Percentiles rank a stretch among this genome's conserved stretches.
phyloP scores from a whole-genome alignment of 2,329 filamentous ascomycete genomes.

The Parafenestella ontariensis region DNA sequence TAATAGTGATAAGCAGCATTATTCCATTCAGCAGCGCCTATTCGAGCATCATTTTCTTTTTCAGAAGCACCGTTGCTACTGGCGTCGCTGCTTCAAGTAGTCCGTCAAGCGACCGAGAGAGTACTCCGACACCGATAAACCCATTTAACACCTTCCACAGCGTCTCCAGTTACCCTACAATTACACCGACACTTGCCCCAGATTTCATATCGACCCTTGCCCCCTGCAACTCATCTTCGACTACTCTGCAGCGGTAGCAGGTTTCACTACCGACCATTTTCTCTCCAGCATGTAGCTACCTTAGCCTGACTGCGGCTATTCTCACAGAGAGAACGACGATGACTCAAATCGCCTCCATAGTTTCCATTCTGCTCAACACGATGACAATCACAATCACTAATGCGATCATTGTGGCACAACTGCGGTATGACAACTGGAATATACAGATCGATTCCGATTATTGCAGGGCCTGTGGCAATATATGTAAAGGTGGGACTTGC shows the following conservation, averaged over 20 bases:
- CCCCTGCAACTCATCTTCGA: conserved; percentile 10
- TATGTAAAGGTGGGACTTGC: background rate
- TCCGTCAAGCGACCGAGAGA: background rate
- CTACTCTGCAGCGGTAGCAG: conserved; percentile 13
- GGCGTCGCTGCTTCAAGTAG: background rate
- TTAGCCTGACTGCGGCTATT: conserved; percentile 14
- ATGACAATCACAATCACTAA: background rate
- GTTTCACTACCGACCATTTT: conserved; percentile 9
- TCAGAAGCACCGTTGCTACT: no score
- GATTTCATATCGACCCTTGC: conserved; percentile 7
- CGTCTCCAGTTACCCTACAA: background rate
- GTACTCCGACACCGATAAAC: background rate
- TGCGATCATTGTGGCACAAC: background rate
- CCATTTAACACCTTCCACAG: background rate
- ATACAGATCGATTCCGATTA: background rate
- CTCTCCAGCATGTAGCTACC: conserved; percentile 13
- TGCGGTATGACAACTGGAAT: background rate
- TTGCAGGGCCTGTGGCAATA: background rate
- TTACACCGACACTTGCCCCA: conserved; percentile 3
- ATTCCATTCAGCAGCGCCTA: background rate
- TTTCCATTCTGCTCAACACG: background rate
- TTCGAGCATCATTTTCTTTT: no score
- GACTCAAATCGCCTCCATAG: background rate
- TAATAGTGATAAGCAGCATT: no score
- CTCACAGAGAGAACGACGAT: background rate